Percentiles rank a stretch among this genome's conserved stretches.
phyloP scores from a whole-genome alignment of 208 protist species.

The Leishmania gerbilli region DNA sequence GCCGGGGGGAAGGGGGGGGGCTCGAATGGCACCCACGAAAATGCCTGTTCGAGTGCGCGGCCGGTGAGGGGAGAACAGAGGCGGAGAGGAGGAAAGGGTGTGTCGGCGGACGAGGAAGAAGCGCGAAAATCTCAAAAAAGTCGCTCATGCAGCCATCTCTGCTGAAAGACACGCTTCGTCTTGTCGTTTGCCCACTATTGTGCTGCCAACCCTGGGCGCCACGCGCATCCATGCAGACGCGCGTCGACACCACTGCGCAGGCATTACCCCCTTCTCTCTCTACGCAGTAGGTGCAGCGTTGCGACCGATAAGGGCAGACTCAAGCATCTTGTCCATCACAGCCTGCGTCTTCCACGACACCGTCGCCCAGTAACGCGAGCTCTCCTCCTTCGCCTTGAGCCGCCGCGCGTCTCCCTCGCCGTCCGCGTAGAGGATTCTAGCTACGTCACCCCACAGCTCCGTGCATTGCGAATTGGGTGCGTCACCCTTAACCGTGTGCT shows the following conservation, averaged over 20 bases:
- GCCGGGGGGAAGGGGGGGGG: no score
- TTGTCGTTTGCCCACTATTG: no score
- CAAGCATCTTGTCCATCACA: constrained; percentile 63
- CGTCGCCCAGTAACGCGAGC: constrained; percentile 41
- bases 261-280: not conserved
- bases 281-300: not conserved
- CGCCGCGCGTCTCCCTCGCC: constrained; percentile 23
- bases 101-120: not conserved
- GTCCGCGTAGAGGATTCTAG: constrained; percentile 18
- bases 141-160: not conserved
- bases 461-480: constrained; percentile 33
- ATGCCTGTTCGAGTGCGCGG: not conserved
- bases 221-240: not conserved
- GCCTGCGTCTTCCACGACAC: constrained; percentile 61
- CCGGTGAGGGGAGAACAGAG: not conserved
- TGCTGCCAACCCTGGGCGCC: not conserved
- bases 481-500: constrained; percentile 22
- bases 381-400: constrained; percentile 36
- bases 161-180: not conserved
- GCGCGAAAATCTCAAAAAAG: not conserved
- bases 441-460: constrained; percentile 54
- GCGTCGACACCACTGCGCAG: not conserved
- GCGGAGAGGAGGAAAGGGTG: not conserved
- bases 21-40: not conserved
- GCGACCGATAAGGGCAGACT: constrained; percentile 35